A percentile compares a stretch with the other conserved stretches of the same genome.
These are phyloP conservation scores for Phytophthora constricta DNA, from an alignment of 352 stramenopile species.

Conservation along the genomic window DNA sequence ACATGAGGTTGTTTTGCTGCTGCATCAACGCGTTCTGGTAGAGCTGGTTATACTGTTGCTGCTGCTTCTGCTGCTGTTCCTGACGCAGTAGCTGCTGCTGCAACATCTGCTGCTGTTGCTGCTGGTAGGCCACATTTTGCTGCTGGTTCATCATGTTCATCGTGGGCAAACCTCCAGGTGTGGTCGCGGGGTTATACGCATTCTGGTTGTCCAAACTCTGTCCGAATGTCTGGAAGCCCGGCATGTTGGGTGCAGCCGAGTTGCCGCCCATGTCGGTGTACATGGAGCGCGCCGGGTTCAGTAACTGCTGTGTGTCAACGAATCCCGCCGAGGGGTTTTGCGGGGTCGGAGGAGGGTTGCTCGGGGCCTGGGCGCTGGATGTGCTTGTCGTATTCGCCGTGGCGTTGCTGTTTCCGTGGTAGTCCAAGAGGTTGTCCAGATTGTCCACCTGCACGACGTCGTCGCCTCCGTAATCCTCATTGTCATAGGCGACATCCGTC, in stretches of 20 bases:
- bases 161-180: slow-evolving; percentile 25
- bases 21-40: slow-evolving; percentile 64
- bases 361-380: slow-evolving; percentile 10
- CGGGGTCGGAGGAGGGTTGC: background rate
- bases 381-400: slow-evolving; percentile 10
- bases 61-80: slow-evolving; percentile 59
- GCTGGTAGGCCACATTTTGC: slow-evolving; percentile 51
- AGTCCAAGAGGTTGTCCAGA: slow-evolving; percentile 85
- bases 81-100: slow-evolving; percentile 66
- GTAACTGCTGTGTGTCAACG: slow-evolving; percentile 69
- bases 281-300: slow-evolving; percentile 65
- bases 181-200: slow-evolving; percentile 36
- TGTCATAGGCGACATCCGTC: slow-evolving; percentile 83
- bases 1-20: slow-evolving; percentile 54
- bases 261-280: slow-evolving; percentile 52
- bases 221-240: slow-evolving; percentile 40
- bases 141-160: slow-evolving; percentile 47
- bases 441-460: slow-evolving; percentile 88
- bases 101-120: slow-evolving; percentile 51
- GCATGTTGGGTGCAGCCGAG: slow-evolving; percentile 1
- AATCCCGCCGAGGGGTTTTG: slow-evolving; percentile 44
- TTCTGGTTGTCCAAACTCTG: slow-evolving; percentile 40
- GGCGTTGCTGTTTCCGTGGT: slow-evolving; percentile 51
- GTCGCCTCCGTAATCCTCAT: slow-evolving; percentile 82
- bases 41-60: slow-evolving; percentile 62